A percentile compares a stretch with the other conserved stretches of the same genome.
Conservation (phyloP, 164 flowering plant genomes). For the Sedum album region DNA sequence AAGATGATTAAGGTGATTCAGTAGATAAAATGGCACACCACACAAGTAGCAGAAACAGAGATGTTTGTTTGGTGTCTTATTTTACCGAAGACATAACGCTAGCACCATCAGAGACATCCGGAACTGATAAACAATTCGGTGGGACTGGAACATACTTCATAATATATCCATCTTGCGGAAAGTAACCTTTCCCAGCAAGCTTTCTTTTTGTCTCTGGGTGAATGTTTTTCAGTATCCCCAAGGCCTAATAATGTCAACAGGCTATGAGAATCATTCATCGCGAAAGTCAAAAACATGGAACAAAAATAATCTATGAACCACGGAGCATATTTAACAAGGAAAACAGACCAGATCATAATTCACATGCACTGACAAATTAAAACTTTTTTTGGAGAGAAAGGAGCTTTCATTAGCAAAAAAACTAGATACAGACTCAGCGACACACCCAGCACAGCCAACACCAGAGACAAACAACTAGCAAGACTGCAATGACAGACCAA, state of each 20-base stretch:
- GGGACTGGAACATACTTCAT: slow-evolving; percentile 75
- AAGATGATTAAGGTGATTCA: slow-evolving; percentile 11
- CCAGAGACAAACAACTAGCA: too few relatives aligned
- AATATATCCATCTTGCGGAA: slow-evolving; percentile 75
- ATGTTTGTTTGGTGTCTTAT: background rate
- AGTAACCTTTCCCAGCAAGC: slow-evolving; percentile 58
- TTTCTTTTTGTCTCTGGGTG: slow-evolving; percentile 57
- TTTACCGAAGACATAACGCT: slow-evolving; percentile 77
- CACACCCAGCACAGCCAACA: too few relatives aligned
- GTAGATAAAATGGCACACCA: background rate
- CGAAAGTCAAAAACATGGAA: background rate
- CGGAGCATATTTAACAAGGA: background rate
- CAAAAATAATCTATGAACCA: background rate
- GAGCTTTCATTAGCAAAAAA: too few relatives aligned
- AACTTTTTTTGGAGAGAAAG: too few relatives aligned
- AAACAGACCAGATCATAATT: background rate
- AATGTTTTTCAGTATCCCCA: slow-evolving; percentile 53
- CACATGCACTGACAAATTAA: too few relatives aligned
- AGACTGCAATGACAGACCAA: too few relatives aligned
- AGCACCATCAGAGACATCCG: slow-evolving; percentile 79
- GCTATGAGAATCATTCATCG: background rate
- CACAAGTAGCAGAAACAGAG: background rate
- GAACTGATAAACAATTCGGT: slow-evolving; percentile 90
- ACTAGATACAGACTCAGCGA: too few relatives aligned
- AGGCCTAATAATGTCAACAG: slow-evolving; percentile 34